Percentiles rank a stretch among this genome's conserved stretches.
Evolutionary conservation across 1,139 yeast genomes (phyloP).

Genomic region (Lodderomyces theae): DNA sequence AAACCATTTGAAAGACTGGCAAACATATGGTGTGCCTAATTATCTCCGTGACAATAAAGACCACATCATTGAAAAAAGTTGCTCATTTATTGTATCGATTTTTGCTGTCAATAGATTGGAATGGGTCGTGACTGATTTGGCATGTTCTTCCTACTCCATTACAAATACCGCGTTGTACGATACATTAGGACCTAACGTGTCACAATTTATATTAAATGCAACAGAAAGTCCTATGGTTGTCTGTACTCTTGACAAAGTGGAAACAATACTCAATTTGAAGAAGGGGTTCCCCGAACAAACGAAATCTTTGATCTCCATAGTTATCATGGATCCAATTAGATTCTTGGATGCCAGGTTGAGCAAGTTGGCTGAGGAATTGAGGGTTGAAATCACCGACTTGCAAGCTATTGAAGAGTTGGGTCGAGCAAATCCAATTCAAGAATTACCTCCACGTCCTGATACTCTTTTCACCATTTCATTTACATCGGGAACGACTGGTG

Average conservation of each 20-base stretch:
- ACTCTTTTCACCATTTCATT: slow-evolving; percentile 64
- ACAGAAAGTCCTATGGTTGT: slow-evolving; percentile 32
- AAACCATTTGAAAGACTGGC: slow-evolving; percentile 20
- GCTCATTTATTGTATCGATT: slow-evolving; percentile 30
- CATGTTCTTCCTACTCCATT: slow-evolving; percentile 31
- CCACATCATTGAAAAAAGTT: slow-evolving; percentile 14
- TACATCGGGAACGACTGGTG: slow-evolving; percentile 73
- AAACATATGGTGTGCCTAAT: slow-evolving; percentile 8
- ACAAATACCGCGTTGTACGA: slow-evolving; percentile 38
- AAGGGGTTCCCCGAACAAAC: slow-evolving; percentile 18
- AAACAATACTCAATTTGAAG: slow-evolving; percentile 21
- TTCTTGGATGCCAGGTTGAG: slow-evolving; percentile 15
- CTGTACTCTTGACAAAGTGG: slow-evolving; percentile 30
- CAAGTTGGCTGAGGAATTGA: slow-evolving; percentile 19
- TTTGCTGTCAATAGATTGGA: slow-evolving; percentile 32
- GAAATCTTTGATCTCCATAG: slow-evolving; percentile 23
- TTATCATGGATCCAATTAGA: slow-evolving; percentile 32
- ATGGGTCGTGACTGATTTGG: slow-evolving; percentile 37
- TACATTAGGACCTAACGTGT: slow-evolving; percentile 30
- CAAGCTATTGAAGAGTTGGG: slow-evolving; percentile 53
- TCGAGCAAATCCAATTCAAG: slow-evolving; percentile 34
- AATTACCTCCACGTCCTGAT: slow-evolving; percentile 49
- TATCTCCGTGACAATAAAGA: slow-evolving; percentile 9
- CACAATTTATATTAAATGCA: slow-evolving; percentile 26
- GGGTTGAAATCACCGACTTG: slow-evolving; percentile 37